phyloP scores from a whole-genome alignment of 139 green algal genomes.

The Trebouxia sp. region DNA sequence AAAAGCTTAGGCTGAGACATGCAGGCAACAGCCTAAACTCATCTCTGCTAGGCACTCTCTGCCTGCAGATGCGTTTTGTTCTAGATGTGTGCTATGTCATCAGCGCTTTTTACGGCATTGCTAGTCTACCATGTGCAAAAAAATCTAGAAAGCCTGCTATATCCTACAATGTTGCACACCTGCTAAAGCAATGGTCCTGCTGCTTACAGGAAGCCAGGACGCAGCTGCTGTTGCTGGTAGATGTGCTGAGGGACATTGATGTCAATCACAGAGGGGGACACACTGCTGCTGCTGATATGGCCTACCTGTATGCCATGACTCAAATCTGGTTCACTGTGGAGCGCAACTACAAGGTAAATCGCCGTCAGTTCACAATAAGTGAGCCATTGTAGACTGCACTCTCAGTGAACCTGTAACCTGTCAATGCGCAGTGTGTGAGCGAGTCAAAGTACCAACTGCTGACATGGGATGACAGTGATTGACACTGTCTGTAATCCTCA shows the following conservation, averaged over 20 bases:
- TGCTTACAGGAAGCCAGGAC: conserved; percentile 32
- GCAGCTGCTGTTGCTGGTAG: conserved; percentile 49
- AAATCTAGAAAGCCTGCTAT: not conserved
- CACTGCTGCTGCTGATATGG: conserved; percentile 62
- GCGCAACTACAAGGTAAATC: conserved; percentile 55
- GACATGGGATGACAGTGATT: not conserved
- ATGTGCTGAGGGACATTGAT: conserved; percentile 57
- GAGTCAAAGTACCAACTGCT: not conserved
- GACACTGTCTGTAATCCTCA: not conserved
- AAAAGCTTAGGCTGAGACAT: too few species aligned
- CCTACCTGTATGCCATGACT: conserved; percentile 63
- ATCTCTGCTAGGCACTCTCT: not conserved
- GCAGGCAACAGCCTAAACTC: not conserved
- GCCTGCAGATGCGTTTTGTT: not conserved
- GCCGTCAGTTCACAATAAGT: too few species aligned
- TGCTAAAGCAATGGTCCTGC: not conserved
- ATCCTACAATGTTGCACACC: not conserved
- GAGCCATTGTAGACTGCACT: not conserved
- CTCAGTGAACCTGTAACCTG: not conserved
- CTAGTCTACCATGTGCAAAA: too few species aligned
- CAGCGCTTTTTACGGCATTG: not conserved
- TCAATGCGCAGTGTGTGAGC: not conserved
- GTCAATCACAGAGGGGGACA: conserved; percentile 42
- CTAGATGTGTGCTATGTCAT: not conserved
- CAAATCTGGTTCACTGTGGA: conserved; percentile 68